Evolutionary conservation across 495 filamentous ascomycete species (phyloP).

Genomic region (Penicillium lagena): DNA sequence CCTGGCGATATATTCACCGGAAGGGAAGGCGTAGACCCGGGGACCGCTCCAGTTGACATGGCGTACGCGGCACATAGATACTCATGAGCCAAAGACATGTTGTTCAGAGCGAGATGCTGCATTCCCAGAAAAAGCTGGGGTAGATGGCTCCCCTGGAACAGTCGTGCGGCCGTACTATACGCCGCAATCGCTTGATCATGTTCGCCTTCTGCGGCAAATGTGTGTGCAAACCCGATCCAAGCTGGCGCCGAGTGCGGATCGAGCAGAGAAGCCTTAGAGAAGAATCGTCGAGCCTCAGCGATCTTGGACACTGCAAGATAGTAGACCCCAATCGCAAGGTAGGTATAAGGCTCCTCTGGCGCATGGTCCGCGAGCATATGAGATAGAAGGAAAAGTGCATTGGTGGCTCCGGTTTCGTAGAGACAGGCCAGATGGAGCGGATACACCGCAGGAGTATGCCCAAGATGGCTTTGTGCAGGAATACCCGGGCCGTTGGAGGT

Average conservation of each 20-base stretch:
- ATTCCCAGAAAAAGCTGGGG: slow-evolving; percentile 96
- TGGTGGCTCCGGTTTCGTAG: slow-evolving; percentile 79
- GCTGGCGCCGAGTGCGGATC: slow-evolving; percentile 96
- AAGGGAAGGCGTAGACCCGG: slow-evolving; percentile 21
- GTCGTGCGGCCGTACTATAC: slow-evolving; percentile 88
- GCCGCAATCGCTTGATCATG: slow-evolving; percentile 98
- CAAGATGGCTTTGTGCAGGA: slow-evolving; percentile 51
- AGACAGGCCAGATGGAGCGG: slow-evolving; percentile 90
- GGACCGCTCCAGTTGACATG: slow-evolving; percentile 54
- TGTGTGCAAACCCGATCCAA: slow-evolving; percentile 99
- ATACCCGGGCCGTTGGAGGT: slow-evolving; percentile 10
- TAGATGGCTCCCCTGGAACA: slow-evolving; percentile 96
- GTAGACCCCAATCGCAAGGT: slow-evolving; percentile 92
- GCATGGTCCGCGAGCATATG: slow-evolving; percentile 91
- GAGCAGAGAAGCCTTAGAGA: slow-evolving; percentile 94
- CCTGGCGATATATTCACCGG: slow-evolving; percentile 44
- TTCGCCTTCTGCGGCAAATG: slow-evolving; percentile 99
- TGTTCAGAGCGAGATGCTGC: slow-evolving; percentile 94
- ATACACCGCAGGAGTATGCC: slow-evolving; percentile 83
- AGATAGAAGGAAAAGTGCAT: slow-evolving; percentile 85
- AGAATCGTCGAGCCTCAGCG: slow-evolving; percentile 88
- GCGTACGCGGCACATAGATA: slow-evolving; percentile 83
- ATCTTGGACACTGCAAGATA: slow-evolving; percentile 87
- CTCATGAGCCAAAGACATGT: slow-evolving; percentile 92
- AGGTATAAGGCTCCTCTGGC: slow-evolving; percentile 83